Evolutionary conservation across 352 stramenopile species (phyloP).

Genomic region (Pythium grandisporangium): DNA sequence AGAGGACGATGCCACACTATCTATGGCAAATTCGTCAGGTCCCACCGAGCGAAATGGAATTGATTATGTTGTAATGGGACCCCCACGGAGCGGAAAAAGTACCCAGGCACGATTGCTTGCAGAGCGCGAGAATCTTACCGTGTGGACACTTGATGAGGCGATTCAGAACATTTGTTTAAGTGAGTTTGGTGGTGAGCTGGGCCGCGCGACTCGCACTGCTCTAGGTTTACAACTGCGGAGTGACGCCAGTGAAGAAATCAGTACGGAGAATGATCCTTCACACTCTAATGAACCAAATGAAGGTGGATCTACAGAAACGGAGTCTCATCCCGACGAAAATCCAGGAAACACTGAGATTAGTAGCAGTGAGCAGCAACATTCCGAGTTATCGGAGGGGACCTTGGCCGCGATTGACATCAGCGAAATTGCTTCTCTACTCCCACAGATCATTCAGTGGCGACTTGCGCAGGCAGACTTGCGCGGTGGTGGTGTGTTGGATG

Average conservation of each 20-base stretch:
- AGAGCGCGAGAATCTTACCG: constrained; percentile 52
- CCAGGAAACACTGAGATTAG: too few relatives aligned
- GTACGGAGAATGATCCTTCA: too few relatives aligned
- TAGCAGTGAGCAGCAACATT: too few relatives aligned
- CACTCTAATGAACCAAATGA: too few relatives aligned
- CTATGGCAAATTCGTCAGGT: not conserved
- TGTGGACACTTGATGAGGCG: constrained; percentile 73
- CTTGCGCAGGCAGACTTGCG: constrained; percentile 50
- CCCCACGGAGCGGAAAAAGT: constrained; percentile 64
- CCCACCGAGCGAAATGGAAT: constrained; percentile 2
- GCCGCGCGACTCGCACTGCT: constrained; percentile 13
- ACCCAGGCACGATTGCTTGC: constrained; percentile 69
- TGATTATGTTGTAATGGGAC: constrained; percentile 81
- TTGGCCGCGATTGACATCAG: not conserved
- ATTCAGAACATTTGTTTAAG: constrained; percentile 28
- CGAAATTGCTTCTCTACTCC: constrained; percentile 29
- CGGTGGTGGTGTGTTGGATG: constrained; percentile 64
- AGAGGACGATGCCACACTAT: too few relatives aligned
- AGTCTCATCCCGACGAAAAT: too few relatives aligned
- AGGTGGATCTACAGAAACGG: too few relatives aligned
- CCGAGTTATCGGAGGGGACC: too few relatives aligned
- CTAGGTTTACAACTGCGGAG: constrained; percentile 29
- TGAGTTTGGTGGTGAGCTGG: too few relatives aligned
- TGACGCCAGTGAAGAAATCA: constrained; percentile 23
- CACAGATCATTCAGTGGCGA: constrained; percentile 53